Conservation (phyloP, 2,329 filamentous ascomycete species). For the Trichoderma atrobrunneum region DNA sequence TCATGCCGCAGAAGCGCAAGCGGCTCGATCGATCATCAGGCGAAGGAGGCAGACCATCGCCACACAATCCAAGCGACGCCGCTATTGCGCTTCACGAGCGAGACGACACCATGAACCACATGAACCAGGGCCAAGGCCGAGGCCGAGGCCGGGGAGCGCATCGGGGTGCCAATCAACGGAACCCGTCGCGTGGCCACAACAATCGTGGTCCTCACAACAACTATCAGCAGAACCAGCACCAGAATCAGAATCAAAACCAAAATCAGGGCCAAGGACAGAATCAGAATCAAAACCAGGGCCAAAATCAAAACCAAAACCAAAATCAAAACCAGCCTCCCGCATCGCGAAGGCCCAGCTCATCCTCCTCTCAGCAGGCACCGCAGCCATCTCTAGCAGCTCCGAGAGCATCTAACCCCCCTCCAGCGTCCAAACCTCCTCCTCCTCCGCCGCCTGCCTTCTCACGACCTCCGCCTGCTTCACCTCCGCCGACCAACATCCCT, state of each 20-base stretch:
- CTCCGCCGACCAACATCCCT: slow-evolving; percentile 23
- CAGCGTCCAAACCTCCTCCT: slow-evolving; percentile 23
- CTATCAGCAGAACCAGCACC: slow-evolving; percentile 18
- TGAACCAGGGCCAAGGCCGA: slow-evolving; percentile 42
- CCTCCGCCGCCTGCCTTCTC: slow-evolving; percentile 22
- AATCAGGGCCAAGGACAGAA: slow-evolving; percentile 18
- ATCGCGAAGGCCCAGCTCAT: slow-evolving; percentile 23
- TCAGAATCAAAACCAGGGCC: slow-evolving; percentile 14
- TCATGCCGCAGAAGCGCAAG: slow-evolving; percentile 61
- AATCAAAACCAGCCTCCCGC: slow-evolving; percentile 22
- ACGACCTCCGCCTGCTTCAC: slow-evolving; percentile 26
- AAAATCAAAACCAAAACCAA: slow-evolving; percentile 16
- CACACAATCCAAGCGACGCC: slow-evolving; percentile 60
- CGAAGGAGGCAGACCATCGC: slow-evolving; percentile 56
- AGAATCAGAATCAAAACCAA: not conserved
- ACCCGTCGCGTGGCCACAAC: slow-evolving; percentile 44
- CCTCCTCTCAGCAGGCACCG: slow-evolving; percentile 21
- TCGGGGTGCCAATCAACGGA: slow-evolving; percentile 51
- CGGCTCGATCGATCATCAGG: slow-evolving; percentile 49
- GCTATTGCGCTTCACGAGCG: slow-evolving; percentile 57
- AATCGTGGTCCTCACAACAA: slow-evolving; percentile 29
- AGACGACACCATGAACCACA: slow-evolving; percentile 44
- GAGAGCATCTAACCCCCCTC: slow-evolving; percentile 22
- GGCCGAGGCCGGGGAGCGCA: slow-evolving; percentile 49
- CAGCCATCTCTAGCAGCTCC: slow-evolving; percentile 24